Conservation (phyloP, 2,329 filamentous ascomycete species). For the Zopfia rhizophila region DNA sequence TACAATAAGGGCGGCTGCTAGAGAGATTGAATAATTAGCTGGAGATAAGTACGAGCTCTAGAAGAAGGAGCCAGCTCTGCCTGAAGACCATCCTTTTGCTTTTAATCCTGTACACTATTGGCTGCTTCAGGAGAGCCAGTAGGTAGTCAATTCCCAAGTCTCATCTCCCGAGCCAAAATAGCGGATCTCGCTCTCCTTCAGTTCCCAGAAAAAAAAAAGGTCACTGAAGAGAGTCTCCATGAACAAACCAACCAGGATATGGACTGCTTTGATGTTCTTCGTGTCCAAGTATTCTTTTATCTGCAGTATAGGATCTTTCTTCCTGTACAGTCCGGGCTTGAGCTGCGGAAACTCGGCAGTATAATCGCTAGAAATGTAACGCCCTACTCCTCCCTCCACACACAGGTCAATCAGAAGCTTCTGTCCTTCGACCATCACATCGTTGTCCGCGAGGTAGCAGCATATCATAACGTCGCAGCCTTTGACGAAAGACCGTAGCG, state of each 20-base stretch:
- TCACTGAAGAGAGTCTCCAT: too few relatives aligned
- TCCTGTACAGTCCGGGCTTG: conserved; percentile 46
- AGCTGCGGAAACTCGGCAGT: conserved; percentile 54
- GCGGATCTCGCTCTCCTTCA: too few relatives aligned
- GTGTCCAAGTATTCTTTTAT: conserved; percentile 52
- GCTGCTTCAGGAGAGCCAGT: too few relatives aligned
- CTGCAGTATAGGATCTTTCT: conserved; percentile 55
- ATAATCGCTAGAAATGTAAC: conserved; percentile 57
- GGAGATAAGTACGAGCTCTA: too few relatives aligned
- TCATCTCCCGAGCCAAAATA: too few relatives aligned
- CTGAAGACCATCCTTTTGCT: too few relatives aligned
- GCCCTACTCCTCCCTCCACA: conserved; percentile 43
- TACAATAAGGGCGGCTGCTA: too few relatives aligned
- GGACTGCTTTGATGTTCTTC: conserved; percentile 53
- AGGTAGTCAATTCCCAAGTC: too few relatives aligned
- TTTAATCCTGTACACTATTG: too few relatives aligned
- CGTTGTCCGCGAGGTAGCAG: conserved; percentile 52
- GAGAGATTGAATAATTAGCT: too few relatives aligned
- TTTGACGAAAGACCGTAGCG: conserved; percentile 35
- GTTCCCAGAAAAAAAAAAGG: too few relatives aligned
- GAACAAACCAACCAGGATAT: conserved; percentile 55
- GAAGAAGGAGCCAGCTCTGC: too few relatives aligned
- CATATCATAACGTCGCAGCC: conserved; percentile 53
- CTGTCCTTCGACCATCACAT: conserved; percentile 56
- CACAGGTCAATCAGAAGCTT: conserved; percentile 56